phyloP scores from a whole-genome alignment of 1,284 basidiomycete species.

The Exobasidium rhododendri region DNA sequence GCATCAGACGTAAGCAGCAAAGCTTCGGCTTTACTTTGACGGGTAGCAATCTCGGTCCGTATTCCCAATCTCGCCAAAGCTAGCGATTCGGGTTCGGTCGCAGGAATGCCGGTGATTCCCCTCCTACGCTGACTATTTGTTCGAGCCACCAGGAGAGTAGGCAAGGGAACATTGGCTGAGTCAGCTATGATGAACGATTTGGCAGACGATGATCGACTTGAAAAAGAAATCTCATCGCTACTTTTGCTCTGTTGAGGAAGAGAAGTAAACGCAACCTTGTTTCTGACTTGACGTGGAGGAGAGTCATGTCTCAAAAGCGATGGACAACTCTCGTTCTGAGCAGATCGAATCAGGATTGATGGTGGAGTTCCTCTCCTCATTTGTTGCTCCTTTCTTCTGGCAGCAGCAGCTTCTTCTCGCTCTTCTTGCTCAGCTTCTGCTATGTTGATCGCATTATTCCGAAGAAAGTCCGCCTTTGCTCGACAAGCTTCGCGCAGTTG shows the following conservation, averaged over 20 bases:
- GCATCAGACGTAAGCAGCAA: not conserved
- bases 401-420: not conserved
- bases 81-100: slow-evolving; percentile 21
- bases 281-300: not conserved
- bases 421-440: not conserved
- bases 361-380: no score
- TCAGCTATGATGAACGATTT: not conserved
- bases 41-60: not conserved
- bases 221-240: not conserved
- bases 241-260: not conserved
- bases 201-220: not conserved
- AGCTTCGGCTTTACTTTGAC: not conserved
- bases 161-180: slow-evolving; percentile 12
- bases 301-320: not conserved
- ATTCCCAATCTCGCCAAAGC: slow-evolving; percentile 14
- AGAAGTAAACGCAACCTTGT: not conserved
- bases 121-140: slow-evolving; percentile 26
- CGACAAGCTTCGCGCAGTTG: slow-evolving; percentile 9
- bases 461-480: slow-evolving; percentile 3
- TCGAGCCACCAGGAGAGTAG: slow-evolving; percentile 28
- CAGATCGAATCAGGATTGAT: not conserved
- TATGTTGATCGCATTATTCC: not conserved
- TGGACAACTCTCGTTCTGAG: not conserved
- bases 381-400: not conserved
- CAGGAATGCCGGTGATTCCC: slow-evolving; percentile 27